A percentile compares a stretch with the other conserved stretches of the same genome.
Evolutionary conservation across 768 basidiomycete genomes (phyloP).

Genomic region (Hericium alpestre): DNA sequence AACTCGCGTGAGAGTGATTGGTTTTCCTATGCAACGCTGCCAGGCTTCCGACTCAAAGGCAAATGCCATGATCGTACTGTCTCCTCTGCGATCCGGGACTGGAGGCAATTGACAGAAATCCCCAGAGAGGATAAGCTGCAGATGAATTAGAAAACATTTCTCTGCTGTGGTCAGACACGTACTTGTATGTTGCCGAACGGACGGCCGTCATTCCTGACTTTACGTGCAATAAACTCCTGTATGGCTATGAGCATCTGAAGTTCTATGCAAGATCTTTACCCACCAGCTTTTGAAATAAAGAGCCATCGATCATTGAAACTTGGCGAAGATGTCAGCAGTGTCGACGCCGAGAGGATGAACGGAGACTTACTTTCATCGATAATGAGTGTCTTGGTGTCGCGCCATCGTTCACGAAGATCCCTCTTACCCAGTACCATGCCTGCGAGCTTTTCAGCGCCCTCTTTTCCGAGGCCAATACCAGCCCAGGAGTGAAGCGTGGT

Average conservation of each 20-base stretch:
- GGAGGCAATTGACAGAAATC: conserved; percentile 92
- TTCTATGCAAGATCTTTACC: conserved; percentile 4
- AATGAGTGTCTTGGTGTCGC: conserved; percentile 50
- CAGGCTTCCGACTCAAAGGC: conserved; percentile 78
- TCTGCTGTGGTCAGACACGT: background rate
- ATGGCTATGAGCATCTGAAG: conserved; percentile 12
- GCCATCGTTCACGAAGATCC: conserved; percentile 45
- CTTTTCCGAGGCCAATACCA: conserved; percentile 67
- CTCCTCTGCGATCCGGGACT: conserved; percentile 42
- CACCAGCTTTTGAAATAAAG: conserved; percentile 73
- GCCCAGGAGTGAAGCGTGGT: conserved; percentile 76
- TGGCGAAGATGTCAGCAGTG: background rate
- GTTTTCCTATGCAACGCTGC: conserved; percentile 47
- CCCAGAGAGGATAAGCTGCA: conserved; percentile 72
- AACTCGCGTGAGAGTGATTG: conserved; percentile 56
- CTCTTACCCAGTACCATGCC: conserved; percentile 14
- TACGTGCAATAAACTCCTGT: conserved; percentile 54
- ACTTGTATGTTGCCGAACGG: conserved; percentile 90
- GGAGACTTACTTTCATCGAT: conserved; percentile 68
- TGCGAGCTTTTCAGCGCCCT: conserved; percentile 34
- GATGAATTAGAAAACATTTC: conserved; percentile 2
- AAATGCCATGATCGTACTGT: conserved; percentile 45
- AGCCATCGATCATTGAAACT: conserved; percentile 89
- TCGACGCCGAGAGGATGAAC: background rate
- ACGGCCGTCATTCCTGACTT: conserved; percentile 34